Conservation (phyloP, 129 eudicot genomes). For the Artemisia argyi region DNA sequence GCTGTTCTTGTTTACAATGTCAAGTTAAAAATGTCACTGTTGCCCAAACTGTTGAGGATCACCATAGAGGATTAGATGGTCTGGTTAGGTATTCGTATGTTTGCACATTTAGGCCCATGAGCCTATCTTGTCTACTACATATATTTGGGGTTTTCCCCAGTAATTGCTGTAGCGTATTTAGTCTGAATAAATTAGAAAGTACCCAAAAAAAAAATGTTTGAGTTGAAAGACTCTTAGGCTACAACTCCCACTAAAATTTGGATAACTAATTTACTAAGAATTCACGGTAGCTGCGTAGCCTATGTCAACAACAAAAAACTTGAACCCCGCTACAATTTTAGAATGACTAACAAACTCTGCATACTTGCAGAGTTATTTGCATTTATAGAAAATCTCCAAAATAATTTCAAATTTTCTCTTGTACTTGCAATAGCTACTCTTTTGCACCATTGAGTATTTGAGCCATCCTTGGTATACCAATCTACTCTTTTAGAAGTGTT, state of each 20-base stretch:
- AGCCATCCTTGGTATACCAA: conserved; percentile 7
- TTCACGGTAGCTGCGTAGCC: not conserved
- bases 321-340: not conserved
- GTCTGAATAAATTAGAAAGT: not conserved
- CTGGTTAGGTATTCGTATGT: not conserved
- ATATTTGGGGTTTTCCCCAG: conserved; percentile 6
- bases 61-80: too few species aligned
- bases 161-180: not conserved
- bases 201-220: not conserved
- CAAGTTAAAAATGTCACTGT: too few species aligned
- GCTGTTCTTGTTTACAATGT: too few species aligned
- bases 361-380: conserved; percentile 7
- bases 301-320: not conserved
- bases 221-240: too few species aligned
- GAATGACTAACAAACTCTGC: not conserved
- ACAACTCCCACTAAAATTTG: not conserved
- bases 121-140: conserved; percentile 12
- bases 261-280: not conserved
- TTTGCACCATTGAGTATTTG: conserved; percentile 18
- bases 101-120: not conserved
- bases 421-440: conserved; percentile 1
- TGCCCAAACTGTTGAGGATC: too few species aligned
- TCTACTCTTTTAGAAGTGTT: not conserved
- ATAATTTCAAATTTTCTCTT: not conserved
- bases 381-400: conserved; percentile 8